Base-by-base conservation (phyloP, 2,329 filamentous ascomycete genomes). In the Aspergillus pseudotamarii region DNA sequence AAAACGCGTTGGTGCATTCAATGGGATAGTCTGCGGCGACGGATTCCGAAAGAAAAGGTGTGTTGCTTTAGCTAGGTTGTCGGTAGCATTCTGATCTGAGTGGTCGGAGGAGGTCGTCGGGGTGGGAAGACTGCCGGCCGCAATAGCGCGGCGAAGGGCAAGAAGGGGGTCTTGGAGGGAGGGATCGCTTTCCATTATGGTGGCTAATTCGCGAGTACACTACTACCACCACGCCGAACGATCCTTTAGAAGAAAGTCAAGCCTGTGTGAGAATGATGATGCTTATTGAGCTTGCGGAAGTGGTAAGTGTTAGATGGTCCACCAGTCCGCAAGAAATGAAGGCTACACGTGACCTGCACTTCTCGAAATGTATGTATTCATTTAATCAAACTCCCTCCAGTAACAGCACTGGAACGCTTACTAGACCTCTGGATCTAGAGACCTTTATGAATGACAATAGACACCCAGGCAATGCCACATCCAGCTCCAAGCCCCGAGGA, bases 1-100 rank as follows among this genome's bases (percentile, higher is more conserved):
- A 82, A 98, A 98, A 71, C 95, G 92, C 69, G 95, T 99, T 11
- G 89, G 85, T 16, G 86, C 85, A 57, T 87, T 88, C 68, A 97
- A 86, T 1, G 90, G 83, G 63, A 96, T 84, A 6, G 88, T 84
- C 60, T 88, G 83, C 65, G 86, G 85, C 59, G 81, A 76, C 57
- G 86, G 85, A 71, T 85, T 79, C 64, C 85, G 85, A 81, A 97
- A 95, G 69, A 88, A 88, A 62, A 96, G 85, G 74, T 94, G 88
- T 10, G 89, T 91, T n/a, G 93, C 93, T 73, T 88, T 82, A 57
- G 92, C 88, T 57, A 97, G 86, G 67, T 86, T 83, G 54, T 85
- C 78, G 57, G 85, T 83, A 53, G 81, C 79, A 69, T 90, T 87
- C 70, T 90, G 85, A 55, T 86, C 83, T 16, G 87, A 83, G 61